Evolutionary conservation across 768 basidiomycete genomes (phyloP).

Genomic region (Pulveroboletus sp.): DNA sequence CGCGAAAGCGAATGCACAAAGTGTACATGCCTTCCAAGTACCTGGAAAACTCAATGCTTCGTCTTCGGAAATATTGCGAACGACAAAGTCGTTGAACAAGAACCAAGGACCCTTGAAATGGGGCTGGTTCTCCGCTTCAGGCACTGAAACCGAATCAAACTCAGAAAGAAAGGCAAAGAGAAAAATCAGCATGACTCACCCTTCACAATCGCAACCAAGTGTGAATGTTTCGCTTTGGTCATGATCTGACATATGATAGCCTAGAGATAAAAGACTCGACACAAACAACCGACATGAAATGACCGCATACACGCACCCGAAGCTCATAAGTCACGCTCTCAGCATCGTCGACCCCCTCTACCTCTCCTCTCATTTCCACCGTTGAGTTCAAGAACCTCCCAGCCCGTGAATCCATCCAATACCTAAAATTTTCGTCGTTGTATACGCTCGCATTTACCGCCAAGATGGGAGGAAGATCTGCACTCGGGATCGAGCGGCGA

Average conservation of each 20-base stretch:
- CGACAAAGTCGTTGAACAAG: slow-evolving; percentile 95
- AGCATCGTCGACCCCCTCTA: slow-evolving; percentile 55
- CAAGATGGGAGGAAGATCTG: slow-evolving; percentile 77
- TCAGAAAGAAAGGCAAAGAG: not conserved
- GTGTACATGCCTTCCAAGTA: slow-evolving; percentile 82
- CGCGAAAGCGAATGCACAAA: not conserved
- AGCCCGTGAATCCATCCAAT: slow-evolving; percentile 64
- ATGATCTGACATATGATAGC: slow-evolving; percentile 80
- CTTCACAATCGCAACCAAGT: slow-evolving; percentile 87
- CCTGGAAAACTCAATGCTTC: slow-evolving; percentile 87
- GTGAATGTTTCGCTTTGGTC: slow-evolving; percentile 67
- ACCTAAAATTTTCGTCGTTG: slow-evolving; percentile 66
- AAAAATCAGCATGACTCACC: slow-evolving; percentile 37
- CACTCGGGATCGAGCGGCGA: slow-evolving; percentile 59
- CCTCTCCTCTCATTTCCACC: slow-evolving; percentile 57
- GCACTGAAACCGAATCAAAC: slow-evolving; percentile 46
- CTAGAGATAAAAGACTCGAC: slow-evolving; percentile 36
- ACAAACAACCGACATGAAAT: not conserved
- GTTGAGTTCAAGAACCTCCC: slow-evolving; percentile 55
- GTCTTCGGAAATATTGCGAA: slow-evolving; percentile 77
- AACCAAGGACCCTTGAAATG: slow-evolving; percentile 69
- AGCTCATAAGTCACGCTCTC: slow-evolving; percentile 65
- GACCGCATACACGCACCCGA: slow-evolving; percentile 48
- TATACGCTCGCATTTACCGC: slow-evolving; percentile 83
- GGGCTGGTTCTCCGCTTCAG: slow-evolving; percentile 52